These are phyloP conservation scores for Nakataea oryzae DNA, from an alignment of 2,329 filamentous ascomycete species.

Conservation along the genomic window DNA sequence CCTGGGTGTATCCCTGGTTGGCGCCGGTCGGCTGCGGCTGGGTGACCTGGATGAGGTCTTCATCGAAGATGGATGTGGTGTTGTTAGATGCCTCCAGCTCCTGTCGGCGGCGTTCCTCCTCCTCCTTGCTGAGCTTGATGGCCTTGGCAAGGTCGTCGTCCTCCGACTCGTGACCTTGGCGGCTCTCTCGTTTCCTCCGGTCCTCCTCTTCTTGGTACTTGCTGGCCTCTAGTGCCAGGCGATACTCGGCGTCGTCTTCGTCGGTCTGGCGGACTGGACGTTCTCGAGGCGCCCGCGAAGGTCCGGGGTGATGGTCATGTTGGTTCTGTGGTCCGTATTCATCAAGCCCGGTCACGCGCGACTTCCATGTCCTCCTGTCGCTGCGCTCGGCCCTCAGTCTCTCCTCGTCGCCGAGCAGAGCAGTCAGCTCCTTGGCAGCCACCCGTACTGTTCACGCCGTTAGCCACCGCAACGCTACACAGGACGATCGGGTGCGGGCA, in stretches of 20 bases:
- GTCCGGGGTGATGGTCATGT: slow-evolving; percentile 15
- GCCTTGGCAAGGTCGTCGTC: slow-evolving; percentile 92
- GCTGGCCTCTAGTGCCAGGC: slow-evolving; percentile 85
- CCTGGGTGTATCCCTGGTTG: slow-evolving; percentile 97
- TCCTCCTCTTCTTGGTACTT: slow-evolving; percentile 94
- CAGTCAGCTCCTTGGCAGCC: slow-evolving; percentile 90
- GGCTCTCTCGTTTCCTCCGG: slow-evolving; percentile 57
- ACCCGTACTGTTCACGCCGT: slow-evolving; percentile 61
- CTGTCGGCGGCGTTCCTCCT: slow-evolving; percentile 79
- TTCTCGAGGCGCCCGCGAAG: slow-evolving; percentile 7
- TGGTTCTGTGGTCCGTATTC: slow-evolving; percentile 51
- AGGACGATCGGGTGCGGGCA: too few relatives aligned
- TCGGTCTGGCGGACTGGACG: slow-evolving; percentile 46
- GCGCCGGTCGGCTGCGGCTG: slow-evolving; percentile 78
- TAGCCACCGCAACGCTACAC: slow-evolving; percentile 2
- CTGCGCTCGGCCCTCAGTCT: slow-evolving; percentile 79
- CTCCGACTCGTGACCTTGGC: slow-evolving; percentile 41
- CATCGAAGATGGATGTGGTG: slow-evolving; percentile 79
- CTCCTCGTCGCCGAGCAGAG: slow-evolving; percentile 88
- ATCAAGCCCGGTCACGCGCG: slow-evolving; percentile 85
- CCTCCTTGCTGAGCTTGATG: slow-evolving; percentile 87
- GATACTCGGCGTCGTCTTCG: slow-evolving; percentile 88
- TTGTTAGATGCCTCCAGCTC: slow-evolving; percentile 76
- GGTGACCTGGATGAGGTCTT: slow-evolving; percentile 48
- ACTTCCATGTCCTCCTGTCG: slow-evolving; percentile 94